Conservation (phyloP, 768 basidiomycete species). For the Grammothele lineata region DNA sequence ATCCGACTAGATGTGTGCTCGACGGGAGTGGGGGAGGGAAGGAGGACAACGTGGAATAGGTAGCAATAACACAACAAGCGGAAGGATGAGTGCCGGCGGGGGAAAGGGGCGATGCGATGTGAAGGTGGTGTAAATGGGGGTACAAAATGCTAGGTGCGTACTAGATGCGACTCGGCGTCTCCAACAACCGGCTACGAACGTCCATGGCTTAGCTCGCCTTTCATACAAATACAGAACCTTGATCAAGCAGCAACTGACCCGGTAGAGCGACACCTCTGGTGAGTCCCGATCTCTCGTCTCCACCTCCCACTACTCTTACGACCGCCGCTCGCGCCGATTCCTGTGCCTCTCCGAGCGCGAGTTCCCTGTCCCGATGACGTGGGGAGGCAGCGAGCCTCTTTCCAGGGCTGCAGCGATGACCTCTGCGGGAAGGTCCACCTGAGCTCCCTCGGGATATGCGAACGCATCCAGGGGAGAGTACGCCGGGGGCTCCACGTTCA, state of each 20-base stretch:
- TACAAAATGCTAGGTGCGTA: constrained; percentile 14
- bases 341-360: constrained; percentile 41
- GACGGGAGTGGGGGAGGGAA: neutral
- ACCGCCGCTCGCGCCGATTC: constrained; percentile 33
- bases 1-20: constrained; percentile 10
- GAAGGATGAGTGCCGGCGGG: constrained; percentile 1
- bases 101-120: neutral
- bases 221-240: constrained; percentile 15
- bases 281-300: neutral
- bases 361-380: constrained; percentile 39
- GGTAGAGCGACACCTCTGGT: neutral
- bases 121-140: neutral
- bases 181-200: constrained; percentile 8
- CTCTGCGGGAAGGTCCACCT: constrained; percentile 89
- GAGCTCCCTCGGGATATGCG: constrained; percentile 83
- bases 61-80: constrained; percentile 18
- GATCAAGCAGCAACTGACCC: constrained; percentile 12
- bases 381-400: constrained; percentile 58
- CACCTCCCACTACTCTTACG: constrained; percentile 12
- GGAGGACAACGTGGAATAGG: constrained; percentile 5
- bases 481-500: constrained; percentile 70
- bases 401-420: constrained; percentile 88
- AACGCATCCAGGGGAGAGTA: constrained; percentile 89
- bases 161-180: constrained; percentile 13
- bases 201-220: constrained; percentile 12